Percentiles rank a stretch among this genome's conserved stretches.
Conservation (phyloP, 176 grass and related monocot genomes). For the Eragrostis curvula region DNA sequence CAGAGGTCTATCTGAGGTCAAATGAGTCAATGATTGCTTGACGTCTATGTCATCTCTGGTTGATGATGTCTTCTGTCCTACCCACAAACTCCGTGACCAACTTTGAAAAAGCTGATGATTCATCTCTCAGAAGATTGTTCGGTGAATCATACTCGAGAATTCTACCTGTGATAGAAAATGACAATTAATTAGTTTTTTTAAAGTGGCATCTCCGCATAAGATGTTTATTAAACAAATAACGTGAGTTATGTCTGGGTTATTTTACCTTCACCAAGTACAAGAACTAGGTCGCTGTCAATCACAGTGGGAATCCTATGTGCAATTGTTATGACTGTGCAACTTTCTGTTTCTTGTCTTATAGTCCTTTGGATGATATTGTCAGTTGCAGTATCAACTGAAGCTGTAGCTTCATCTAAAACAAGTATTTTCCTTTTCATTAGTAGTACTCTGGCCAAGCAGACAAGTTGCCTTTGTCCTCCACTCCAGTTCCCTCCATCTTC, state of each 20-base stretch:
- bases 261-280: constrained; percentile 89
- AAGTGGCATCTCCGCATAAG: constrained; percentile 8
- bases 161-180: constrained; percentile 60
- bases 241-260: neutral
- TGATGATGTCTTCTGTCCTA: constrained; percentile 54
- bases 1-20: constrained; percentile 16
- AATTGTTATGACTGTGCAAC: constrained; percentile 78
- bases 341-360: constrained; percentile 76
- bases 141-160: constrained; percentile 87
- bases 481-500: constrained; percentile 96
- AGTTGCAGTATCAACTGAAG: constrained; percentile 85
- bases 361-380: constrained; percentile 90
- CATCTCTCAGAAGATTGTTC: constrained; percentile 61
- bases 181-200: constrained; percentile 12
- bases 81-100: constrained; percentile 79
- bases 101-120: constrained; percentile 78
- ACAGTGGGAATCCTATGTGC: constrained; percentile 91
- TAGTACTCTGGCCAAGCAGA: constrained; percentile 81
- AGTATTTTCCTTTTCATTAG: constrained; percentile 86
- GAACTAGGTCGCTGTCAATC: constrained; percentile 83
- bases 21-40: constrained; percentile 21
- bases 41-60: constrained; percentile 26
- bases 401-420: constrained; percentile 93
- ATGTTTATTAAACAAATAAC: neutral
- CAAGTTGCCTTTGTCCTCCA: constrained; percentile 84